Evolutionary conservation across 805 yeast species (phyloP).

Genomic region (Candida cerambycidarum): DNA sequence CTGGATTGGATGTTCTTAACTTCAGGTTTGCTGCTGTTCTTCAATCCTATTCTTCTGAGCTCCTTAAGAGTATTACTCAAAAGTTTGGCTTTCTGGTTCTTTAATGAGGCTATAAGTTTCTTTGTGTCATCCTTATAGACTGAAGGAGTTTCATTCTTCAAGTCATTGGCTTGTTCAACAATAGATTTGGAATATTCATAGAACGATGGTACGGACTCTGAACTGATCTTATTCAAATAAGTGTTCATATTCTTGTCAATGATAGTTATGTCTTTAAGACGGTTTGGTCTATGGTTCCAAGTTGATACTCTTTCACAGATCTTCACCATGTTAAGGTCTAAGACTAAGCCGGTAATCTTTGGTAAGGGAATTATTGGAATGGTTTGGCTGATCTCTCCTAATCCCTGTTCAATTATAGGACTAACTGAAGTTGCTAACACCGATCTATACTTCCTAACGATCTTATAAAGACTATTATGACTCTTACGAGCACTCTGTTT

Average conservation of each 20-base stretch:
- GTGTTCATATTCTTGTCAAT: conserved; percentile 58
- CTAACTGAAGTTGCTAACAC: conserved; percentile 53
- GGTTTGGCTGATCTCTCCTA: background rate
- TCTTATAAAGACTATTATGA: conserved; percentile 78
- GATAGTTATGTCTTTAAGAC: conserved; percentile 50
- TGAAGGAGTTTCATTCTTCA: conserved; percentile 77
- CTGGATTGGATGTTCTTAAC: conserved; percentile 62
- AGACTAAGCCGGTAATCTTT: conserved; percentile 8
- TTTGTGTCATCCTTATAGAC: conserved; percentile 71
- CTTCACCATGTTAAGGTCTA: conserved; percentile 12
- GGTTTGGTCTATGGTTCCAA: conserved; percentile 58
- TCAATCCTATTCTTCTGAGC: conserved; percentile 73
- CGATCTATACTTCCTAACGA: conserved; percentile 77
- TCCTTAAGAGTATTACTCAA: conserved; percentile 77
- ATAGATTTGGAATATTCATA: conserved; percentile 56
- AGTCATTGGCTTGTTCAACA: conserved; percentile 54
- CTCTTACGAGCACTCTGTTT: conserved; percentile 92
- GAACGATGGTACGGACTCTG: conserved; percentile 47
- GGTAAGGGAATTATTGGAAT: conserved; percentile 18
- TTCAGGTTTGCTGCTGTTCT: conserved; percentile 62
- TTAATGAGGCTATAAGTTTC: conserved; percentile 62
- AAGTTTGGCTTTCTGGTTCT: conserved; percentile 75
- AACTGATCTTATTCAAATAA: conserved; percentile 37
- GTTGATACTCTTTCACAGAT: conserved; percentile 36
- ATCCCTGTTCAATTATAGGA: conserved; percentile 59